A percentile compares a stretch with the other conserved stretches of the same genome.
Evolutionary conservation across 257 asterid genomes (phyloP).

Genomic region (Gynochthodes officinalis): DNA sequence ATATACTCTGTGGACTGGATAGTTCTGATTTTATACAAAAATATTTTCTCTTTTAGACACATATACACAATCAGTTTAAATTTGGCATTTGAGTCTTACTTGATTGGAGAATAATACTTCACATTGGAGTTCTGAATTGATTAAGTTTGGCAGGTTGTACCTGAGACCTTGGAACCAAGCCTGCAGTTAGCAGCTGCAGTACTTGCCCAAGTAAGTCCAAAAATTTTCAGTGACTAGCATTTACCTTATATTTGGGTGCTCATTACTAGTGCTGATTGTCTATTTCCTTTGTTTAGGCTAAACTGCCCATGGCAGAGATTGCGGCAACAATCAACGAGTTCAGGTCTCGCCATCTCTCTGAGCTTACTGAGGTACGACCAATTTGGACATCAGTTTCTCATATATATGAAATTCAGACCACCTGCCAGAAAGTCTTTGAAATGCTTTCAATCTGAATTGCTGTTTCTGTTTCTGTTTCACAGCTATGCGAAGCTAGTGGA

Average conservation of each 20-base stretch:
- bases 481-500: conserved; percentile 85
- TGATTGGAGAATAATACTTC: not conserved
- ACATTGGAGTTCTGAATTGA: not conserved
- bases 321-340: conserved; percentile 91
- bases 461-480: conserved; percentile 15
- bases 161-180: conserved; percentile 99
- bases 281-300: conserved; percentile 49
- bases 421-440: not conserved
- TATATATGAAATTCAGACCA: not conserved
- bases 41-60: not conserved
- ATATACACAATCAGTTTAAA: not conserved
- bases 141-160: conserved; percentile 72
- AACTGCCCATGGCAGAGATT: conserved; percentile 88
- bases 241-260: not conserved
- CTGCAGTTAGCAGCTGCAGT: conserved; percentile 99
- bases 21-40: not conserved
- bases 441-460: not conserved
- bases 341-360: conserved; percentile 96
- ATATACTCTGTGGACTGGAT: not conserved
- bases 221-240: not conserved
- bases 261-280: not conserved
- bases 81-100: not conserved
- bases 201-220: conserved; percentile 83
- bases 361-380: conserved; percentile 79
- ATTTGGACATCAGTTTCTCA: not conserved